These are phyloP conservation scores for Pythium volutum DNA, from an alignment of 352 stramenopile species.

Conservation along the genomic window DNA sequence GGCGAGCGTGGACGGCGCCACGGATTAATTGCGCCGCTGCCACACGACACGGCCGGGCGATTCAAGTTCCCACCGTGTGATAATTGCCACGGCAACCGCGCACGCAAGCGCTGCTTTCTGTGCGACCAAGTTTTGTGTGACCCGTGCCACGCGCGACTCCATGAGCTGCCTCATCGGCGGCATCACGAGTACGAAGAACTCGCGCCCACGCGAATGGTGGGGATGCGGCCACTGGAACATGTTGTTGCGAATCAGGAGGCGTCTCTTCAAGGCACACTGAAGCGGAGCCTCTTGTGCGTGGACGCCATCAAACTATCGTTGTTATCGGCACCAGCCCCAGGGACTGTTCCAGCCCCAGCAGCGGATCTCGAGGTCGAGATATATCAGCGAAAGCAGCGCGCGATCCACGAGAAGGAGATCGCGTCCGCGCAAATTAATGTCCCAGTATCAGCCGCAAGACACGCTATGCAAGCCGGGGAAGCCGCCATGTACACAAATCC, in stretches of 20 bases:
- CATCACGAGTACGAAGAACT: slow-evolving; percentile 56
- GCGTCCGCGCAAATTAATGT: slow-evolving; percentile 56
- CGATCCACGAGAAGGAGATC: slow-evolving; percentile 49
- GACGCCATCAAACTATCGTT: slow-evolving; percentile 31
- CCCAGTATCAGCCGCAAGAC: slow-evolving; percentile 40
- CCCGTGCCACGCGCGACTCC: slow-evolving; percentile 53
- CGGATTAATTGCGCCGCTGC: slow-evolving; percentile 54
- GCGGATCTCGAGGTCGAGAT: slow-evolving; percentile 39
- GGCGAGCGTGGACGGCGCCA: slow-evolving; percentile 42
- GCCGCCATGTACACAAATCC: slow-evolving; percentile 41
- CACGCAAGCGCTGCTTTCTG: slow-evolving; percentile 43
- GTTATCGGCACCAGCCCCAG: background rate
- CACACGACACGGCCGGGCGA: slow-evolving; percentile 27
- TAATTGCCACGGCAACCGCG: slow-evolving; percentile 44
- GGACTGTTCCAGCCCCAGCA: slow-evolving; percentile 10
- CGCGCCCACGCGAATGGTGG: slow-evolving; percentile 28
- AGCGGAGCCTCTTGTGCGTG: slow-evolving; percentile 31
- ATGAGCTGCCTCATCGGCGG: slow-evolving; percentile 45
- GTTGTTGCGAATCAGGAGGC: slow-evolving; percentile 28
- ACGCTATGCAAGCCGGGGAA: slow-evolving; percentile 37
- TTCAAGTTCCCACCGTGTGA: slow-evolving; percentile 47
- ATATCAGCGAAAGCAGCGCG: slow-evolving; percentile 40
- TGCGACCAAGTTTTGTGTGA: slow-evolving; percentile 65
- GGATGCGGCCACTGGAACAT: slow-evolving; percentile 21
- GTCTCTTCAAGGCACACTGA: slow-evolving; percentile 24